phyloP scores from a whole-genome alignment of 1,284 basidiomycete genomes.

The Malassezia slooffiae region DNA sequence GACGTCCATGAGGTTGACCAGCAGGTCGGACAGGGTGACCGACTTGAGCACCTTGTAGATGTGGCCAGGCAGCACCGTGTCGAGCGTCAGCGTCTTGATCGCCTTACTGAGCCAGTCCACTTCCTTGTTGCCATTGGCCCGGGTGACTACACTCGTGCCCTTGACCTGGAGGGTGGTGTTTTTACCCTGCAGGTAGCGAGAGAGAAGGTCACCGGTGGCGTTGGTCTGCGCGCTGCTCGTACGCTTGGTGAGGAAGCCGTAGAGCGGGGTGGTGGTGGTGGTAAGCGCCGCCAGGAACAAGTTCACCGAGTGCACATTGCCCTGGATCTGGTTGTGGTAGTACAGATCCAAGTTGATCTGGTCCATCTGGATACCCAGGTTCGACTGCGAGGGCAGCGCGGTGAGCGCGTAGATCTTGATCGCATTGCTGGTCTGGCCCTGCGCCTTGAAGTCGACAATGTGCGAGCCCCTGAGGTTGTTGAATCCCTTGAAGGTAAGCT shows the following conservation, averaged over 20 bases:
- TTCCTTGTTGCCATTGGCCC: conserved; percentile 48
- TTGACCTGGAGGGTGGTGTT: conserved; percentile 57
- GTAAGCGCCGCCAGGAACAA: conserved; percentile 55
- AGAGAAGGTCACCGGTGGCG: conserved; percentile 57
- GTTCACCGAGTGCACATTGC: conserved; percentile 46
- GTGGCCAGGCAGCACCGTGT: conserved; percentile 59
- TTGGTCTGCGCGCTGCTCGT: conserved; percentile 52
- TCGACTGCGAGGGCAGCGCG: conserved; percentile 57
- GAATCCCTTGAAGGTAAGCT: conserved; percentile 61
- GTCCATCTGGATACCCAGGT: conserved; percentile 64
- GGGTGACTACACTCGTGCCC: conserved; percentile 56
- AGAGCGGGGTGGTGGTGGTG: conserved; percentile 53
- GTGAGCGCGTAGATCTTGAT: conserved; percentile 62
- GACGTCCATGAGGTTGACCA: conserved; percentile 51
- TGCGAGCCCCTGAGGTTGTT: conserved; percentile 55
- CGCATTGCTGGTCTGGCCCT: conserved; percentile 57
- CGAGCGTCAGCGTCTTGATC: conserved; percentile 58
- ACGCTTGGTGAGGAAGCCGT: conserved; percentile 56
- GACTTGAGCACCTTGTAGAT: conserved; percentile 60
- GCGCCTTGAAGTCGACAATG: conserved; percentile 56
- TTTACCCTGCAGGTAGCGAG: conserved; percentile 57
- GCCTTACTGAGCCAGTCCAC: conserved; percentile 62
- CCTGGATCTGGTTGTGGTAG: conserved; percentile 48
- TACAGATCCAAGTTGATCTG: conserved; percentile 59
- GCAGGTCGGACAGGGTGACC: conserved; percentile 58